Conservation (phyloP, 331 rosid genomes). For the Acacia concinna region DNA sequence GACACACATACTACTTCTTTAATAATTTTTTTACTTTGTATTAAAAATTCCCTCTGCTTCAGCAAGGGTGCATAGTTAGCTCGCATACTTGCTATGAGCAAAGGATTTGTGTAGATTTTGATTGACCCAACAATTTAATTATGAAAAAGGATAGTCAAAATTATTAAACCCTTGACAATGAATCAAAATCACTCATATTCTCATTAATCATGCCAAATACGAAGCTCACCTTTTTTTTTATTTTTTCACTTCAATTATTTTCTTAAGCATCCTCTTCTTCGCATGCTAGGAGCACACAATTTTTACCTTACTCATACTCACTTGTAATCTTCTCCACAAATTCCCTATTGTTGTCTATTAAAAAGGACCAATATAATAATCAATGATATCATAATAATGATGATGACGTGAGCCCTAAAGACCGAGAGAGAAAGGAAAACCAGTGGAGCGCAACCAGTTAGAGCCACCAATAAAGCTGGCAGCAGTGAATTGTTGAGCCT, state of each 20-base stretch:
- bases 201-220: neutral
- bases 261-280: neutral
- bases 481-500: slow-evolving; percentile 50
- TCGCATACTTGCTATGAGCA: neutral
- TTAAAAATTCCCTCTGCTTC: neutral
- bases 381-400: neutral
- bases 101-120: no score
- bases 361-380: neutral
- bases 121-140: no score
- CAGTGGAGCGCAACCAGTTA: slow-evolving; percentile 53
- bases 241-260: neutral
- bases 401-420: slow-evolving; percentile 22
- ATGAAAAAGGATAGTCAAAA: neutral
- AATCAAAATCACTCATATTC: neutral
- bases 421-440: slow-evolving; percentile 53
- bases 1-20: neutral
- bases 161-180: neutral
- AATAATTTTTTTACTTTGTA: no score
- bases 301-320: no score
- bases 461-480: slow-evolving; percentile 50
- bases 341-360: neutral
- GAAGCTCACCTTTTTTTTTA: neutral
- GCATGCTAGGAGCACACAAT: neutral
- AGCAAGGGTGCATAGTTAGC: neutral
- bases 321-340: neutral